Evolutionary conservation across 1,284 basidiomycete species (phyloP).

Genomic region (Abortiporus biennis): DNA sequence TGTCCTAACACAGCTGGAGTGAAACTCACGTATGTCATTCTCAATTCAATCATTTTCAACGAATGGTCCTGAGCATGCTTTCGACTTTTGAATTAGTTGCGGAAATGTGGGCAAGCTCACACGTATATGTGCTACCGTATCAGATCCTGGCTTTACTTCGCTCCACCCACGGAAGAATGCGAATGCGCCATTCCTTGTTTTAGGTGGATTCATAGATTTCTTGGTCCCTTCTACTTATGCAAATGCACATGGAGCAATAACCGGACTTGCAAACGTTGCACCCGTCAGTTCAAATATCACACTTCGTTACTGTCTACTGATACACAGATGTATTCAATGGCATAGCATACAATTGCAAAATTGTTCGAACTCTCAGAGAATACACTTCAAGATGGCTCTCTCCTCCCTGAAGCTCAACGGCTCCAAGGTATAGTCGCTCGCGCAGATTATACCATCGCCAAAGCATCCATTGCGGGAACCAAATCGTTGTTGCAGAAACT

Average conservation of each 20-base stretch:
- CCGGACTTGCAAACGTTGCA: constrained; percentile 74
- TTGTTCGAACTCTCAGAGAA: constrained; percentile 60
- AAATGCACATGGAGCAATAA: constrained; percentile 76
- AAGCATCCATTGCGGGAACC: constrained; percentile 75
- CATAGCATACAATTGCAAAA: constrained; percentile 51
- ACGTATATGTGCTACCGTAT: constrained; percentile 66
- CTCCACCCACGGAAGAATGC: constrained; percentile 58
- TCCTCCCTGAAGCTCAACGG: constrained; percentile 64
- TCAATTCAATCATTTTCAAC: too few relatives aligned
- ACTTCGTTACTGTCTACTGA: constrained; percentile 7
- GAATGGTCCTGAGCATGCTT: background rate
- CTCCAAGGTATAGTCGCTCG: constrained; percentile 77
- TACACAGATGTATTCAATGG: constrained; percentile 11
- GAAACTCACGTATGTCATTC: constrained; percentile 67
- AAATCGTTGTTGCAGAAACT: constrained; percentile 74
- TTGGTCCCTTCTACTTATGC: constrained; percentile 64
- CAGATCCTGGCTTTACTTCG: constrained; percentile 45
- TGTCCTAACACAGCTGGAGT: constrained; percentile 73
- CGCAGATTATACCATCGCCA: constrained; percentile 77
- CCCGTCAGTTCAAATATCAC: constrained; percentile 68
- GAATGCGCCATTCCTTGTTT: constrained; percentile 48
- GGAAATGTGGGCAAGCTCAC: constrained; percentile 87
- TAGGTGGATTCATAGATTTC: constrained; percentile 79
- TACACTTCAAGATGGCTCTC: constrained; percentile 44
- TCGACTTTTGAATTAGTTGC: constrained; percentile 42